These are phyloP conservation scores for Vaccinium macrocarpon DNA, from an alignment of 148 eudicot species.

Conservation along the genomic window DNA sequence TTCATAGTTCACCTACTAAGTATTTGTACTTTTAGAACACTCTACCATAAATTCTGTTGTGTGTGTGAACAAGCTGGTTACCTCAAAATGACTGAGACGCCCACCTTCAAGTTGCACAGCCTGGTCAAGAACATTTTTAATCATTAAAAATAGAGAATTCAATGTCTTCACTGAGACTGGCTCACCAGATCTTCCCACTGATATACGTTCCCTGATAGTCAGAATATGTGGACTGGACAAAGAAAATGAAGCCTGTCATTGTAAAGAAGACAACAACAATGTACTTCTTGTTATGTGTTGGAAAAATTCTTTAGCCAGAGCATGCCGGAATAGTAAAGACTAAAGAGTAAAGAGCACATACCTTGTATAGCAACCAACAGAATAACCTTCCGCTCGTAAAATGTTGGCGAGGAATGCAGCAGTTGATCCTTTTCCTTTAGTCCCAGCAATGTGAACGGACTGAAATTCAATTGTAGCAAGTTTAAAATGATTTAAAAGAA, in stretches of 20 bases:
- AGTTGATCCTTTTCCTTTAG: constrained; percentile 98
- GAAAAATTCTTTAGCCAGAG: background rate
- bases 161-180: constrained; percentile 61
- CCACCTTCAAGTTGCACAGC: constrained; percentile 69
- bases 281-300: background rate
- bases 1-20: background rate
- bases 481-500: background rate
- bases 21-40: background rate
- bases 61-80: constrained; percentile 24
- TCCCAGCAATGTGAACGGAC: constrained; percentile 94
- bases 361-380: constrained; percentile 95
- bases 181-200: constrained; percentile 57
- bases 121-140: constrained; percentile 52
- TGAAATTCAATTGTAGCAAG: constrained; percentile 19
- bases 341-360: constrained; percentile 16
- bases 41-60: background rate
- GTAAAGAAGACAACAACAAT: background rate
- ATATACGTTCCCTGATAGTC: constrained; percentile 85
- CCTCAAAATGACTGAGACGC: constrained; percentile 89
- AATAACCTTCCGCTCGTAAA: constrained; percentile 82
- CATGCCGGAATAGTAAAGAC: background rate
- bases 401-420: constrained; percentile 86
- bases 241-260: constrained; percentile 29
- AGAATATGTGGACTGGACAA: constrained; percentile 82
- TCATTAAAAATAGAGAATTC: constrained; percentile 44